Evolutionary conservation across 306 rosid species (phyloP), one percentile per base, ranked within the genome.

Genomic region (Senna tora): DNA sequence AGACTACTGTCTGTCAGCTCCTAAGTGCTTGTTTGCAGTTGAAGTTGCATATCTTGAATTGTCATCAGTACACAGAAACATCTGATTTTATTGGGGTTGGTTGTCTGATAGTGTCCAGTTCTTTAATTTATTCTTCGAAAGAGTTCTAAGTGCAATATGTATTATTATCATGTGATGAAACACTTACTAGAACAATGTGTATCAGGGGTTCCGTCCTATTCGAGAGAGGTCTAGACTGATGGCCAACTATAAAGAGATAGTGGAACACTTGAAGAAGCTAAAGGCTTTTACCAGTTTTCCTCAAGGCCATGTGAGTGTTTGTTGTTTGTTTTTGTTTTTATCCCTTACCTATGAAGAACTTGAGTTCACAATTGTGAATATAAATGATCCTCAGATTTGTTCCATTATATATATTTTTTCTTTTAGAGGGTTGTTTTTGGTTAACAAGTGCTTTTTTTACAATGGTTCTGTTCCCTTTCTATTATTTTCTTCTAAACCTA

Each of bases 11-110:
- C 55, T 94, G 98, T 76, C 97, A 94, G 80, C 79, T 87, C 52
- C 77, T 94, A 84, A 91, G 92, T 85, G 77, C 80, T 65, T 58
- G 64, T 79, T 80, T 89, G 88, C 84, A 74, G 76, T 79, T 71
- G 42, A 89, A 87, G 61, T 85, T 94, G 56, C 96, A 86, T 73
- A 94, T 85, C 30, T 81, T 94, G 72, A 94, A 94, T 75, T 94
- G 98, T 79, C 98, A 94, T 81, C 97, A 94, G 78, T 89, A 89
- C 76, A 86, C 97, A 4, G 98, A 94, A 83, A 91, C 98, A 20
- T 87, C 98, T 62, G 98, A 94, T 79, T 94, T 94, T 78, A 87
- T 94, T 57, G 98, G 98, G 97, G 98, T 93, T 54, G 32, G 92
- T 88, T 63, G 6, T 72, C 61, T 82, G 16, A 15, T 47, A n/a